A percentile compares a stretch with the other conserved stretches of the same genome.
Evolutionary conservation across 805 yeast genomes (phyloP).

Genomic region (Zygoascus bituminiphila): DNA sequence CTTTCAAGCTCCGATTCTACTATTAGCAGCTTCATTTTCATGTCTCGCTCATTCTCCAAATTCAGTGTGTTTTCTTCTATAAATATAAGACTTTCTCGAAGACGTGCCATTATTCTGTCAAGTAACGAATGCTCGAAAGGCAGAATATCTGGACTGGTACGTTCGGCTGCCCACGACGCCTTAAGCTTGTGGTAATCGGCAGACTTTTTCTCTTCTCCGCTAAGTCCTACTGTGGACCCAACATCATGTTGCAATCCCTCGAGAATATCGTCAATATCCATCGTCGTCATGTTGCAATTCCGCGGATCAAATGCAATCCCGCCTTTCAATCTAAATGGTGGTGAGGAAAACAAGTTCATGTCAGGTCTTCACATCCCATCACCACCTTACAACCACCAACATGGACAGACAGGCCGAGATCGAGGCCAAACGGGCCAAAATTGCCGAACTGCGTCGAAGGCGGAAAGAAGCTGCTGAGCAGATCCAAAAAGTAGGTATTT

Average conservation of each 20-base stretch:
- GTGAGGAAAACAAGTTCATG: not conserved
- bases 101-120: constrained; percentile 45
- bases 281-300: not conserved
- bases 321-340: not conserved
- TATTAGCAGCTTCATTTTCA: constrained; percentile 70
- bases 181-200: constrained; percentile 40
- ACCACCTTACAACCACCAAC: constrained; percentile 2
- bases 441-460: constrained; percentile 41
- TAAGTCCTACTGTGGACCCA: not conserved
- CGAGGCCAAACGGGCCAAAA: constrained; percentile 43
- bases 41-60: constrained; percentile 47
- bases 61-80: constrained; percentile 75
- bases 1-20: constrained; percentile 90
- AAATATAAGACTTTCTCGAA: constrained; percentile 63
- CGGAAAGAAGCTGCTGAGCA: not conserved
- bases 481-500: not conserved
- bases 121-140: constrained; percentile 60
- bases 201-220: constrained; percentile 49
- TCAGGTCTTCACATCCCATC: no score
- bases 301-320: not conserved
- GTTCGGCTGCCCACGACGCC: constrained; percentile 72
- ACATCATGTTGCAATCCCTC: constrained; percentile 10
- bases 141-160: constrained; percentile 80
- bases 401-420: constrained; percentile 35
- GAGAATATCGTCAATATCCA: constrained; percentile 20